Evolutionary conservation across 257 asterid genomes (phyloP), one percentile per base, ranked within the genome.

Genomic region (Fraxinus cuspidata): DNA sequence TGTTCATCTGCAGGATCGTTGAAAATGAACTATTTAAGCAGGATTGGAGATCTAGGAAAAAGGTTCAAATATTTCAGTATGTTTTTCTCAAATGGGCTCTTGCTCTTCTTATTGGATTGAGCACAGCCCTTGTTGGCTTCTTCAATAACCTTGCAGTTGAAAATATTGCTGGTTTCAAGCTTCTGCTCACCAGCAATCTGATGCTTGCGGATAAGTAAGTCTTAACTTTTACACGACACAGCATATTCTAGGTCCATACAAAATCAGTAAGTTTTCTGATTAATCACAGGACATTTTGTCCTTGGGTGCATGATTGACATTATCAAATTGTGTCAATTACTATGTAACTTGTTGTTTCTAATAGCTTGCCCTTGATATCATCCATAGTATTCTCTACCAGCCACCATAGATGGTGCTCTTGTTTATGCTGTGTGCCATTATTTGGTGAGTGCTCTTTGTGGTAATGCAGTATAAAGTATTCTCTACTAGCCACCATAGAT

Each of bases 31-130:
- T 95, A 42, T 88, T 95, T 79, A 95, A 91, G 91, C 94, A 95
- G 86, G 98, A 95, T 76, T 95, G 99, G 99, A 90, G 99, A 79
- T 88, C 98, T 63, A 86, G 99, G 87, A 93, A 89, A 79, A 89
- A 76, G 84, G 81, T 83, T 34, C 85, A 95, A 83, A 95, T 95
- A 73, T 83, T 79, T 86, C 98, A 95, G 88, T 95, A 92, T 81
- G 73, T 95, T 70, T 86, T 89, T 76, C 92, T 90, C 66, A 95
- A 95, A 83, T 95, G 99, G 99, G 84, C 97, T 51, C 96, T 95
- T 70, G 96, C 93, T 60, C 97, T 95, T 81, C 97, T 91, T 80
- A 93, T 95, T 58, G 99, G 99, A 71, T 77, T 90, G 81, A 27
- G 83, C 84, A 93, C 97, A 3, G 99, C 96, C 16, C 77, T 90